A percentile compares a stretch with the other conserved stretches of the same genome.
Evolutionary conservation across 805 yeast genomes (phyloP).

Genomic region (Candida maris): DNA sequence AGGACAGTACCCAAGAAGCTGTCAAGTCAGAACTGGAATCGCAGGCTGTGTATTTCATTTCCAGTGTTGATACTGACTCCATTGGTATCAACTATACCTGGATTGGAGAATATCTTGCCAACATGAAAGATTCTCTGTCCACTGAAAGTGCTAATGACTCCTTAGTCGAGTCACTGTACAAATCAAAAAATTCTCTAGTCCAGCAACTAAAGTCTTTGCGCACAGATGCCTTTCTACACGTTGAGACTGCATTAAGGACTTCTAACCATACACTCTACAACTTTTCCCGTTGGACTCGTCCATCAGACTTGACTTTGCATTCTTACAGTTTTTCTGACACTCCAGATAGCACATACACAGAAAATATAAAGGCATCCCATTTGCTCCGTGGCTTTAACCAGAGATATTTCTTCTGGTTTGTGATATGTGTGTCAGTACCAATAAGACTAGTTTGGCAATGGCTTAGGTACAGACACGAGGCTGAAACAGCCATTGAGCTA

Average conservation of each 20-base stretch:
- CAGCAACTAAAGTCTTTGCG: background rate
- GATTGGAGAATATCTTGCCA: constrained; percentile 10
- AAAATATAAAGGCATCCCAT: background rate
- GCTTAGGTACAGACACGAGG: constrained; percentile 15
- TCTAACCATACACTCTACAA: background rate
- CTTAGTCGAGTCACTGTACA: background rate
- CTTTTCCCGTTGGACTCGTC: background rate
- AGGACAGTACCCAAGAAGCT: constrained; percentile 6
- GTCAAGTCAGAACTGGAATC: constrained; percentile 9
- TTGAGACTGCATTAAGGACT: background rate
- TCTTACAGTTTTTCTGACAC: background rate
- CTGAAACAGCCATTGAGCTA: constrained; percentile 5
- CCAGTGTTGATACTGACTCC: constrained; percentile 7
- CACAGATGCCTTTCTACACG: background rate
- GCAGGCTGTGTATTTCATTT: constrained; percentile 15
- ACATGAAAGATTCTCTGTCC: background rate
- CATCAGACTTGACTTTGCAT: background rate
- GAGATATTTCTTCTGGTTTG: background rate
- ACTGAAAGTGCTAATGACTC: background rate
- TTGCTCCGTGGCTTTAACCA: background rate
- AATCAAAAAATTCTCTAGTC: background rate
- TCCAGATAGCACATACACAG: background rate
- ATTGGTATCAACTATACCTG: constrained; percentile 16
- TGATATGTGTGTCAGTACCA: constrained; percentile 3
- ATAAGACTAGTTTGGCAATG: constrained; percentile 14